phyloP scores from a whole-genome alignment of 345 rosid genomes.

The Citrus unshiu region DNA sequence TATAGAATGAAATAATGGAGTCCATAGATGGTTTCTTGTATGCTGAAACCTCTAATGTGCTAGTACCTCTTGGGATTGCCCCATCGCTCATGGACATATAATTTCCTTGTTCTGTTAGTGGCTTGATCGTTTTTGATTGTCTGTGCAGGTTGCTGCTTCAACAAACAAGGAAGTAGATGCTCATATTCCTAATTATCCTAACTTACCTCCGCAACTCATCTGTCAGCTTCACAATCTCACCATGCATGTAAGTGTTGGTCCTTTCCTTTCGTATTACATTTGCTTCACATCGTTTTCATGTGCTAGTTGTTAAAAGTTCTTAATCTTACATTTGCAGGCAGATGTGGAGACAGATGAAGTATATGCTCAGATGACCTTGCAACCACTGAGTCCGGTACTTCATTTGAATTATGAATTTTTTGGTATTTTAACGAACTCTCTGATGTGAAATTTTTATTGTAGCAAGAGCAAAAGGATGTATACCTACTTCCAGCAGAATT shows the following conservation, averaged over 20 bases:
- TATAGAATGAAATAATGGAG: background rate
- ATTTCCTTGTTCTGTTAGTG: background rate
- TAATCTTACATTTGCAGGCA: slow-evolving; percentile 40
- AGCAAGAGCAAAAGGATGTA: slow-evolving; percentile 50
- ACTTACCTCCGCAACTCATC: slow-evolving; percentile 54
- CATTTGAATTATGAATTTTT: background rate
- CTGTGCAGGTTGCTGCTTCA: slow-evolving; percentile 61
- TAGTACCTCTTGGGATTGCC: background rate
- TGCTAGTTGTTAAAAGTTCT: background rate
- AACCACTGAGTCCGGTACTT: slow-evolving; percentile 52
- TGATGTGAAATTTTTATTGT: background rate
- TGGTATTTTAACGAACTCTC: background rate
- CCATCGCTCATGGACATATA: background rate
- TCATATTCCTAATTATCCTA: slow-evolving; percentile 62
- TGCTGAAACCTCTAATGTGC: background rate
- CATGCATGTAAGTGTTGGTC: slow-evolving; percentile 46
- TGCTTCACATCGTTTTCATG: background rate
- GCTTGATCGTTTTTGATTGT: background rate
- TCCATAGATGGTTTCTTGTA: background rate
- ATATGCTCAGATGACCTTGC: slow-evolving; percentile 78
- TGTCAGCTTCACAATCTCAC: slow-evolving; percentile 77
- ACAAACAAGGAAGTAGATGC: slow-evolving; percentile 50
- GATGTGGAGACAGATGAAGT: slow-evolving; percentile 81
- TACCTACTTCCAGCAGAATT: slow-evolving; percentile 40
- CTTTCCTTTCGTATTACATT: background rate